Percentiles rank a stretch among this genome's conserved stretches.
Evolutionary conservation across 805 yeast genomes (phyloP).

Genomic region (Vanderwaltozyma verrucispora): DNA sequence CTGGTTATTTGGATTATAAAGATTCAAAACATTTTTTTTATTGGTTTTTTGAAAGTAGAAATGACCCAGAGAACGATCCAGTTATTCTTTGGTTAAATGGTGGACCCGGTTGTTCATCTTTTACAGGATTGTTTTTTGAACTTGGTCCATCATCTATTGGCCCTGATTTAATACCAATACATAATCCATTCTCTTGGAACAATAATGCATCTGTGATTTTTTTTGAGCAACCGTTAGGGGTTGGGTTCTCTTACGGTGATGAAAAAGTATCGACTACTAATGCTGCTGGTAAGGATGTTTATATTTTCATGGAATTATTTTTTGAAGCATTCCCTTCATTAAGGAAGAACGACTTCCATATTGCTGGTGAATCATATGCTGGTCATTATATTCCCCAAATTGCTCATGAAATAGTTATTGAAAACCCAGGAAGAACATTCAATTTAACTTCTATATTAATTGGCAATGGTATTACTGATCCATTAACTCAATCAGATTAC

Average conservation of each 20-base stretch:
- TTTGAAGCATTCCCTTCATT: constrained; percentile 75
- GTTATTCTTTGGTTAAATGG: constrained; percentile 84
- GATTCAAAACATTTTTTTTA: constrained; percentile 81
- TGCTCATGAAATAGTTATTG: constrained; percentile 40
- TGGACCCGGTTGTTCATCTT: constrained; percentile 91
- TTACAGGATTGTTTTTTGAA: constrained; percentile 85
- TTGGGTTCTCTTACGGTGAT: constrained; percentile 77
- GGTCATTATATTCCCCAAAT: constrained; percentile 74
- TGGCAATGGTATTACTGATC: constrained; percentile 90
- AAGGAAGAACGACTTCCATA: constrained; percentile 49
- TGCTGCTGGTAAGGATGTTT: constrained; percentile 85
- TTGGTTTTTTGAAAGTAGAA: constrained; percentile 89
- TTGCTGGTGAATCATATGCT: constrained; percentile 78
- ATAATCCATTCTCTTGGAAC: constrained; percentile 86
- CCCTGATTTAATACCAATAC: constrained; percentile 51
- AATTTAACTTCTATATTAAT: constrained; percentile 71
- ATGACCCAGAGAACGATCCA: constrained; percentile 79
- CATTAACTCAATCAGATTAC: constrained; percentile 63
- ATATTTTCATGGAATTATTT: constrained; percentile 72
- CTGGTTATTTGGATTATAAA: constrained; percentile 73
- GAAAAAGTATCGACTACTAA: constrained; percentile 55
- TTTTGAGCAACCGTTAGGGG: constrained; percentile 89
- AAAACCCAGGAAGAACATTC: constrained; percentile 40
- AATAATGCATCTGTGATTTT: constrained; percentile 80
- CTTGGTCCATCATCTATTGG: constrained; percentile 79